These are phyloP conservation scores for Cyclanthera cordifolia DNA, from an alignment of 306 rosid species.

Conservation along the genomic window DNA sequence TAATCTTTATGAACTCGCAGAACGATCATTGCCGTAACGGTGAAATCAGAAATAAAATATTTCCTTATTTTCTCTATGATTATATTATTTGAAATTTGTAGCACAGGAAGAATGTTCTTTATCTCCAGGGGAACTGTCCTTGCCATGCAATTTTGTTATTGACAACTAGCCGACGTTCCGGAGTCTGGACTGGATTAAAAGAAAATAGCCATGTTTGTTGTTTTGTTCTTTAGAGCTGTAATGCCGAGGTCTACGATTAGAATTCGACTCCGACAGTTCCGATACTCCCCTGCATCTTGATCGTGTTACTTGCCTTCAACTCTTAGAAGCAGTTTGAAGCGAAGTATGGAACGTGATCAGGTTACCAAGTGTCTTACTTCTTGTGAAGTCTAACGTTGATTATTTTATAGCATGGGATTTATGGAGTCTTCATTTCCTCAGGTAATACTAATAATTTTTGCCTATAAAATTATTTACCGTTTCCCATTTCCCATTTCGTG, in stretches of 20 bases:
- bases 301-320: too few species aligned
- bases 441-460: not conserved
- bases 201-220: not conserved
- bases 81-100: constrained; percentile 1
- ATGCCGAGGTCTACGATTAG: not conserved
- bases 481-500: not conserved
- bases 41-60: not conserved
- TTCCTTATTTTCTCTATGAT: not conserved
- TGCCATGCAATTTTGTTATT: not conserved
- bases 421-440: not conserved
- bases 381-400: not conserved
- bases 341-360: too few species aligned
- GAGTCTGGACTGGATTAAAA: not conserved
- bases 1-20: not conserved
- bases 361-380: not conserved
- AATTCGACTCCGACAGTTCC: not conserved
- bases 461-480: not conserved
- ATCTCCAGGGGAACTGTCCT: not conserved
- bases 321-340: too few species aligned
- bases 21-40: constrained; percentile 1
- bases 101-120: constrained; percentile 3
- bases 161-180: not conserved
- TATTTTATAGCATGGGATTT: not conserved
- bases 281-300: too few species aligned
- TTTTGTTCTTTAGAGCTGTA: not conserved